Evolutionary conservation across 441 rosid species (phyloP), one percentile per base, ranked within the genome.

Genomic region (Brassica hybrid): DNA sequence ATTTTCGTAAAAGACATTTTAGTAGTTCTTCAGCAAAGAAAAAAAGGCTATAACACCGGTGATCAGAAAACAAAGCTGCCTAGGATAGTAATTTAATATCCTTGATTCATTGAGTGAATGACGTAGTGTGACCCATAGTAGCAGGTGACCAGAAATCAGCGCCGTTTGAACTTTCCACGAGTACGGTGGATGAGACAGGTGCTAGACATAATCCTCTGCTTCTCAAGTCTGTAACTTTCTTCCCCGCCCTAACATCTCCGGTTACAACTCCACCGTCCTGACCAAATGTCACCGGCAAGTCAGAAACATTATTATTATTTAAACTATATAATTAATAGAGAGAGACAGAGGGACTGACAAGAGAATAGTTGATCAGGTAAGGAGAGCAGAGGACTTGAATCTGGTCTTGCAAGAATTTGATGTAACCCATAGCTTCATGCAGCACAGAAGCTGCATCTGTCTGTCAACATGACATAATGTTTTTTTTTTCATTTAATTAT

Each of bases 391-490:
- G 90, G 38, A 88, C 97, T 84, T 91, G 94, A 76, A 94, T 87
- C 85, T 94, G 98, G 3, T 94, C 95, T 18, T 94, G 97, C 78
- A 94, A 83, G 79, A 94, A 92, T 85, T 86, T 88, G 86, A 94
- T 94, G 43, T 91, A 94, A 80, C 97, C 98, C 95, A 89, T 90
- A 68, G 98, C 97, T 83, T 94, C 97, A 83, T 94, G 95, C 25
- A 94, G 84, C 76, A 94, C 98, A 3, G 97, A 90, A 30, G 98
- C 94, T 38, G 95, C 89, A 82, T 90, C 98, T 19, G 96, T 94
- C 98, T 92, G 91, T 79, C 78, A 23, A 50, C 56, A 72, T 72
- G 43, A 59, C 13, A 59, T 21, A 23, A 21, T 78, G 1, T 50
- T 62, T 66, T 27, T 21, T 2, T 58, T 14, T 10, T 18, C 48